Base-by-base conservation (phyloP, 2,329 filamentous ascomycete genomes). In the Canariomyces notabilis region DNA sequence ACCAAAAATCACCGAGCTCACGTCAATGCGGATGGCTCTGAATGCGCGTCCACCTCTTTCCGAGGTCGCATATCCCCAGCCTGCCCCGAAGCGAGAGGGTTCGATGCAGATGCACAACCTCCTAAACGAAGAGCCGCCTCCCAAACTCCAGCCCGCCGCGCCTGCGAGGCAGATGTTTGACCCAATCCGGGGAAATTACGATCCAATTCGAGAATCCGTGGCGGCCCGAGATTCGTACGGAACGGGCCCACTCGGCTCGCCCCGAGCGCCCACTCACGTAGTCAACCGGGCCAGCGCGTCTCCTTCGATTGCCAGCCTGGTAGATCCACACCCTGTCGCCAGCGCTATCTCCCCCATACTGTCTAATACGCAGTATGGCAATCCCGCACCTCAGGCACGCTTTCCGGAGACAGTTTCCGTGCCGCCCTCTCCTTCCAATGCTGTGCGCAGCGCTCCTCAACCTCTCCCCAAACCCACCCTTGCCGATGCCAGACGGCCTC, bases 251-350 rank as follows among this genome's bases (percentile, higher is more conserved):
- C 62, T 75, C 45, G 71, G 70, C 23, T 80, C 78, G 6, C 78
- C 77, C n/a, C 71, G 74, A 37, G 66, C 64, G 3, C 66, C 68
- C 11, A 59, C 66, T 40, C 64, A 67, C n/a, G 41, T 68, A 4
- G 59, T 77, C 44, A 84, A 85, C 65, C 80, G 85, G 44, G 85
- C 87, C n/a, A 91, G 87, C 62, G 86, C 86, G 32, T 96, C 91
- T 4, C 90, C 91, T 1, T 91, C 91, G 2, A 95, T 96, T 56
- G 85, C 89, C 5, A 95, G 88, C 66, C 76, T 96, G 47, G 87
- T 96, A 41, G 89, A 95, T 56, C 85, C 84, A 26, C 77, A 77
- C 5, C 56, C 74, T 8, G 67, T 72, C 37, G 71, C 66, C 37
- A 56, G 53, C 46, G 62, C 66, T 19, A 64, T 65, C 19, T 71